These are phyloP conservation scores for Themeda triandra DNA, from an alignment of 176 grass and related monocot species.

Conservation along the genomic window DNA sequence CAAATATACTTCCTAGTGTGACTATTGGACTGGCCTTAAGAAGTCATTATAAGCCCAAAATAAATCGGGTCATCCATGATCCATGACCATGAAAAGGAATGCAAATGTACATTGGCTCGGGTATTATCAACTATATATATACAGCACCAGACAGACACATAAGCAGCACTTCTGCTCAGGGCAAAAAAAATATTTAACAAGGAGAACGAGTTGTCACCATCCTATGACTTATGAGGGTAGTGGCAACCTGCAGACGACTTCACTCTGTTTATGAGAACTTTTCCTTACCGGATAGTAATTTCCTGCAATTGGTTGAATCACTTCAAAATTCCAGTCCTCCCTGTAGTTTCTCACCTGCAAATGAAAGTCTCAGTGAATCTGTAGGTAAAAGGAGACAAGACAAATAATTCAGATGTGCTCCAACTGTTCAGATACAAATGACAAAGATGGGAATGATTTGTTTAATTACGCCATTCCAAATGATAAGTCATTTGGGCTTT, in stretches of 20 bases:
- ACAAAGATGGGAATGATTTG: neutral
- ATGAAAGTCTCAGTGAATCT: constrained; percentile 27
- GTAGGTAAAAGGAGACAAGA: neutral
- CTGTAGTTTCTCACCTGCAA: constrained; percentile 78
- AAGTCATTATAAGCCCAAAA: neutral
- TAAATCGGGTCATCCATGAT: neutral
- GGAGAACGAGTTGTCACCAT: neutral
- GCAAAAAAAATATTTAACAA: neutral
- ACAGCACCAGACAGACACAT: neutral
- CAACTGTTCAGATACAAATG: too few relatives aligned
- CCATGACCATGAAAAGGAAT: neutral
- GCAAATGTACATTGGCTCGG: neutral
- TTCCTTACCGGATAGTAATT: constrained; percentile 88
- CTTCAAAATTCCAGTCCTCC: constrained; percentile 81
- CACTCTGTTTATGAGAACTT: neutral
- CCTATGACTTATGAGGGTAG: neutral
- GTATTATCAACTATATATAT: neutral
- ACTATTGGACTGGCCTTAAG: neutral
- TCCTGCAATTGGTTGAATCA: constrained; percentile 84
- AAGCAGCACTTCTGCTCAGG: neutral
- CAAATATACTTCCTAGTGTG: neutral
- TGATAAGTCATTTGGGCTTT: too few relatives aligned
- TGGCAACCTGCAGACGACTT: neutral
- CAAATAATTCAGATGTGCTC: neutral
- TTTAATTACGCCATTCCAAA: neutral